phyloP scores from a whole-genome alignment of 805 yeast species.

The Kodamaea leandrae region DNA sequence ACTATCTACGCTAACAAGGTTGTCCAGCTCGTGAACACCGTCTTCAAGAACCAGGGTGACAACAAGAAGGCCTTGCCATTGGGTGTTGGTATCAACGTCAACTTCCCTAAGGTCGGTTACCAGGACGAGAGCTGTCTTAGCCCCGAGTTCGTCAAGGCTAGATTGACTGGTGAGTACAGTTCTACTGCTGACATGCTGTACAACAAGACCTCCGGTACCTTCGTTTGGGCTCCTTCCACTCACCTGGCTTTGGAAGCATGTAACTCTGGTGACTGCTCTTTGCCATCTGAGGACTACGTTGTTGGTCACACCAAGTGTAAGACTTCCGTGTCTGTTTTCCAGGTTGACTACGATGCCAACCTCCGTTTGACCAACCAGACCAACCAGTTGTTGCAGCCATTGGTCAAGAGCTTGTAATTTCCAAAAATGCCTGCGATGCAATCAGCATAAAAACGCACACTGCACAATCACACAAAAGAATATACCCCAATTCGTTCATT shows the following conservation, averaged over 20 bases:
- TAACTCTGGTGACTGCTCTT: slow-evolving; percentile 40
- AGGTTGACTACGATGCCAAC: slow-evolving; percentile 31
- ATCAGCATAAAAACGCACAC: too few relatives aligned
- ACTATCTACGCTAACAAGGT: slow-evolving; percentile 46
- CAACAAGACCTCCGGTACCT: slow-evolving; percentile 39
- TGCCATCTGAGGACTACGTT: slow-evolving; percentile 42
- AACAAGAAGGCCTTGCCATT: slow-evolving; percentile 39
- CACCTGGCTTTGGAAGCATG: slow-evolving; percentile 25
- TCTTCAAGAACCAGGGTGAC: slow-evolving; percentile 39
- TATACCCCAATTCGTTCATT: too few relatives aligned
- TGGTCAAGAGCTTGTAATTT: slow-evolving; percentile 11
- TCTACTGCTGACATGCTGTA: slow-evolving; percentile 30
- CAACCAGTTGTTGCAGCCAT: slow-evolving; percentile 13
- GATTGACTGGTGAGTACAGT: slow-evolving; percentile 45
- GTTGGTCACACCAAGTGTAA: slow-evolving; percentile 26
- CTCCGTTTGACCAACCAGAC: slow-evolving; percentile 13
- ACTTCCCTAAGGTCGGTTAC: slow-evolving; percentile 44
- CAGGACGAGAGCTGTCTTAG: slow-evolving; percentile 39
- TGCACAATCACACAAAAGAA: too few relatives aligned
- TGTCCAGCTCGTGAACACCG: slow-evolving; percentile 35
- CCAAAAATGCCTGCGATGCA: neutral
- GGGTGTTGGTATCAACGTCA: slow-evolving; percentile 47
- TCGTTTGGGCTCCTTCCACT: slow-evolving; percentile 15
- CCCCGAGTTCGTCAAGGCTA: slow-evolving; percentile 44
- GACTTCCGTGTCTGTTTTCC: slow-evolving; percentile 25